These are phyloP conservation scores for Penicillium sp. DNA, from an alignment of 2,329 filamentous ascomycete species.

Conservation along the genomic window DNA sequence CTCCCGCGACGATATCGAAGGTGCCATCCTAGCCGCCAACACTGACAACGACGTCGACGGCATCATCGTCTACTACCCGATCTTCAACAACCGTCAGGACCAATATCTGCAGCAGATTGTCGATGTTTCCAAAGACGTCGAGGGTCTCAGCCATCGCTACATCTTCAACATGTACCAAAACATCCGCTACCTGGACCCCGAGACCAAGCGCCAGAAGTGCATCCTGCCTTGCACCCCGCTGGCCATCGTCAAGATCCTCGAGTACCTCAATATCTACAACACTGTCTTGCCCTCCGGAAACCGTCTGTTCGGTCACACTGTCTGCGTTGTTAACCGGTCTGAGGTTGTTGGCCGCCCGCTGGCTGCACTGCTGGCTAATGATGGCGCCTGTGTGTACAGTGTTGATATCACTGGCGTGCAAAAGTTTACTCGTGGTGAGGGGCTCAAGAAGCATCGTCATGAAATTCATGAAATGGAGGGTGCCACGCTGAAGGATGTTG, in stretches of 20 bases:
- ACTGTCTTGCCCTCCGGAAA: slow-evolving; percentile 89
- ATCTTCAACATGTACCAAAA: slow-evolving; percentile 99
- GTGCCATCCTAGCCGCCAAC: slow-evolving; percentile 83
- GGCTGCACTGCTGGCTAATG: slow-evolving; percentile 89
- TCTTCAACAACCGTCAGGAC: slow-evolving; percentile 88
- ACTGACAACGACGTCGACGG: slow-evolving; percentile 72
- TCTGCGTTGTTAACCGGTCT: slow-evolving; percentile 93
- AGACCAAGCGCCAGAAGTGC: slow-evolving; percentile 70
- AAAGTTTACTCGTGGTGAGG: slow-evolving; percentile 84
- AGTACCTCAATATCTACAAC: slow-evolving; percentile 96
- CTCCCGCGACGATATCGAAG: slow-evolving; percentile 84
- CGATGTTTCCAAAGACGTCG: slow-evolving; percentile 86
- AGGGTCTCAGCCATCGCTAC: slow-evolving; percentile 89
- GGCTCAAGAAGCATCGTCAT: slow-evolving; percentile 80
- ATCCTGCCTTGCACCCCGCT: slow-evolving; percentile 94
- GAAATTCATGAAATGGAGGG: slow-evolving; percentile 81
- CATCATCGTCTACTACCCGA: slow-evolving; percentile 98
- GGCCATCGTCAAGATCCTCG: slow-evolving; percentile 93
- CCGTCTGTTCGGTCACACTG: slow-evolving; percentile 85
- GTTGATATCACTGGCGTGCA: slow-evolving; percentile 91
- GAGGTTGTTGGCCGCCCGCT: slow-evolving; percentile 94
- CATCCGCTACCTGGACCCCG: slow-evolving; percentile 82
- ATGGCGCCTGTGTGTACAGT: slow-evolving; percentile 92
- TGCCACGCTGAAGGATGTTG: slow-evolving; percentile 74
- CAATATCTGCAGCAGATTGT: slow-evolving; percentile 96